Base-by-base conservation (phyloP, 176 grass and related monocot species). In the Raddia distichophylla region DNA sequence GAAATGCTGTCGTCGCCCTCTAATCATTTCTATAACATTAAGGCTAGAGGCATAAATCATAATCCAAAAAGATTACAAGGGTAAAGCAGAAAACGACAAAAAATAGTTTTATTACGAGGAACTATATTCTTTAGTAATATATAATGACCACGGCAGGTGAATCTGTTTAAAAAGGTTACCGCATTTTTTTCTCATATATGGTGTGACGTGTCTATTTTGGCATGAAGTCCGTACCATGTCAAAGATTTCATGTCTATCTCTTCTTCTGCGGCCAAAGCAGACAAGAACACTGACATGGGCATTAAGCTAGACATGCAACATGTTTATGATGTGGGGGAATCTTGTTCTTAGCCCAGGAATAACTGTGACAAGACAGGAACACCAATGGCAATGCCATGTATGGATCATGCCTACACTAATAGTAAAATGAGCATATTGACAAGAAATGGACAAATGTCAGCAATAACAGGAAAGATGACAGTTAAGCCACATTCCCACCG, bases 291-390 rank as follows among this genome's bases (percentile, higher is more conserved):
- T 42, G 62, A 19, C 62, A 69, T 43, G 14, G 40, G 43, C 10
- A 40, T 19, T 79, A 43, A 43, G n/a, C 37, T 33, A 8, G 33
- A 16, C 52, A 18, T 69, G 52, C 13, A 80, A 12, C 64, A 69
- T 58, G 40, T 34, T 80, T 57, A 80, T 59, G 51, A 17, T 59
- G 5, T 59, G 53, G 72, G 17, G 18, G 6, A 77, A 35, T 77
- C 75, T 34, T 49, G 62, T 58, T 56, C 55, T 22, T 74, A 44
- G 54, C 11, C 19, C 4, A 63, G 20, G 42, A 49, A 60, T 49
- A 76, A 60, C 13, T 49, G 72, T 59, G 59, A 49, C 74, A 56
- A 56, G 33, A 56, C 17, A n/a, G 15, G 32, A 73, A 6, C 10
- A 64, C 19, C 73, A 15, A 4, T 60, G 55, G 17, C 54, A 32